Percentiles rank a stretch among this genome's conserved stretches.
Conservation (phyloP, 2,329 filamentous ascomycete species). For the Botrytis elliptica region DNA sequence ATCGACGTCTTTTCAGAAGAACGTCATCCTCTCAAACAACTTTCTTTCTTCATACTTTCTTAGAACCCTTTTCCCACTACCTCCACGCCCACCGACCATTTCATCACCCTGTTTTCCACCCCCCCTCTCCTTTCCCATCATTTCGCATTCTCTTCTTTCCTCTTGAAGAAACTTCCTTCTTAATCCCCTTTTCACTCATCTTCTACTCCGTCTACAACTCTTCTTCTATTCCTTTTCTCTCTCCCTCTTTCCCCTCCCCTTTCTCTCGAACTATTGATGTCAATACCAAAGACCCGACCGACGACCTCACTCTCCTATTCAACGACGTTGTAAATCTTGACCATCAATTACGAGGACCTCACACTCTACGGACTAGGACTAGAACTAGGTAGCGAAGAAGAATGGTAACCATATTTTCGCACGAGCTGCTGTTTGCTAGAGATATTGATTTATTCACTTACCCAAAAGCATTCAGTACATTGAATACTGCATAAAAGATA, state of each 20-base stretch:
- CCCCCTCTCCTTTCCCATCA: neutral
- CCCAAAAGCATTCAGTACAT: neutral
- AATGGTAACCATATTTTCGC: neutral
- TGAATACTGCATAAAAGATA: neutral
- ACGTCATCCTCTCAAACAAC: neutral
- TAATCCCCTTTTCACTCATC: neutral
- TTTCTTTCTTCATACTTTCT: neutral
- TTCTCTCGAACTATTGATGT: neutral
- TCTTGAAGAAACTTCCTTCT: neutral
- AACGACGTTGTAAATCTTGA: neutral
- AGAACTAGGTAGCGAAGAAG: neutral
- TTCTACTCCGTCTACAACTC: neutral
- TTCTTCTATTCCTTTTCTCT: neutral
- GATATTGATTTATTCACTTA: neutral
- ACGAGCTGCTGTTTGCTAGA: neutral
- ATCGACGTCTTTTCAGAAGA: neutral
- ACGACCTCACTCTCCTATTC: neutral
- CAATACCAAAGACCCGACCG: neutral
- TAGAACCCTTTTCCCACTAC: neutral
- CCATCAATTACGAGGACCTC: neutral
- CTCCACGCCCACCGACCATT: neutral
- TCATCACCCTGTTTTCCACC: neutral
- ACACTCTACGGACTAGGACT: neutral
- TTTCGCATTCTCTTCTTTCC: neutral
- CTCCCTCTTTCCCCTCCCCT: neutral